A percentile compares a stretch with the other conserved stretches of the same genome.
These are phyloP conservation scores for Trifolium subterraneum DNA, from an alignment of 306 rosid genomes.

Conservation along the genomic window DNA sequence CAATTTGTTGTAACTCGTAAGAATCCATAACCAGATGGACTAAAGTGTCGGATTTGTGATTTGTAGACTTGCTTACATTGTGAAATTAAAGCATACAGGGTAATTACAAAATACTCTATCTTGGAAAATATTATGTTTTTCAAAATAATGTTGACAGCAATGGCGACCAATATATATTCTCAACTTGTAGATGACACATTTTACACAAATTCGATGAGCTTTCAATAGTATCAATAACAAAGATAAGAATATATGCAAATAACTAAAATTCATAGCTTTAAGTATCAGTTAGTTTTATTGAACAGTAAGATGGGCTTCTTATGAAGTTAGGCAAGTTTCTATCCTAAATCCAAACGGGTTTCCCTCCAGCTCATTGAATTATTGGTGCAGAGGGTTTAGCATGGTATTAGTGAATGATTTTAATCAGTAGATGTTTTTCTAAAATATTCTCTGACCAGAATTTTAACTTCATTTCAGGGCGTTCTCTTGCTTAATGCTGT, in stretches of 20 bases:
- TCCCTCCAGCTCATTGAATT: neutral
- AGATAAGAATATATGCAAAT: too few species aligned
- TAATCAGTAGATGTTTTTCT: neutral
- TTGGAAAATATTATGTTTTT: neutral
- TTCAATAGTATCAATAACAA: too few species aligned
- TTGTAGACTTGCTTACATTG: neutral
- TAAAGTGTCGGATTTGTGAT: neutral
- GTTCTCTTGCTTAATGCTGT: slow-evolving; percentile 94
- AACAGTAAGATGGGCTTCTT: neutral
- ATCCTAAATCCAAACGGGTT: slow-evolving; percentile 3
- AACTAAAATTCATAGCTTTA: neutral
- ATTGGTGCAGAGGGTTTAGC: neutral
- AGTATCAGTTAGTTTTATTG: neutral
- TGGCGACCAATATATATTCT: neutral
- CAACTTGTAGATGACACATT: neutral
- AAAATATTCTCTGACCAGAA: slow-evolving; percentile 34
- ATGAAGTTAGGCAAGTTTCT: neutral
- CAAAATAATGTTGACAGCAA: neutral
- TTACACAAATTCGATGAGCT: neutral
- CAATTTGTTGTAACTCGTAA: neutral
- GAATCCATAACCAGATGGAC: neutral
- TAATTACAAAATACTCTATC: neutral
- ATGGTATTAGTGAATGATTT: neutral
- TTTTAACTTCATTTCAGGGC: slow-evolving; percentile 66
- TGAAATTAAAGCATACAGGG: neutral